Conservation (phyloP, 148 eudicot genomes). For the Camellia sinensis region DNA sequence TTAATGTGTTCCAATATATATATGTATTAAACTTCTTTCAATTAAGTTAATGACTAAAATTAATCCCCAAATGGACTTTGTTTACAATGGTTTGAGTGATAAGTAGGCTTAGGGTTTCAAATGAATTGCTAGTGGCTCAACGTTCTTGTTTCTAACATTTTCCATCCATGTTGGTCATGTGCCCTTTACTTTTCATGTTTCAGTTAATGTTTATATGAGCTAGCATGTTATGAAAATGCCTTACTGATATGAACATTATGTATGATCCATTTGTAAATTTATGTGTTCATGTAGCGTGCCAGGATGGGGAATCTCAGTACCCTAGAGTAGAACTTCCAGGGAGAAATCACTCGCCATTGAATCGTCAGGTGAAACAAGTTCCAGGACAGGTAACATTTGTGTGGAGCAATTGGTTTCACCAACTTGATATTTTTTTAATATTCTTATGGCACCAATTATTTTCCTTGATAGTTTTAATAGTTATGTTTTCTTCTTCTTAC, state of each 20-base stretch:
- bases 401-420: not conserved
- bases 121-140: not conserved
- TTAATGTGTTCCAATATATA: not conserved
- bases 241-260: not conserved
- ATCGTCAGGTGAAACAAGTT: constrained; percentile 48
- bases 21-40: not conserved
- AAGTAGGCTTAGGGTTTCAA: not conserved
- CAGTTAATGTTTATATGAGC: not conserved
- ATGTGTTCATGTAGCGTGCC: constrained; percentile 45
- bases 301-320: constrained; percentile 51
- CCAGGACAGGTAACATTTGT: not conserved
- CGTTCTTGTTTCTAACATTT: not conserved
- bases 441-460: not conserved
- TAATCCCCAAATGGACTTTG: not conserved
- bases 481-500: not conserved
- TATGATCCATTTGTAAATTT: not conserved
- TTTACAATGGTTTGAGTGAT: not conserved
- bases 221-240: not conserved
- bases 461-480: not conserved
- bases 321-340: constrained; percentile 78
- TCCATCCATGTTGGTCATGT: not conserved
- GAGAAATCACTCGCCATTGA: constrained; percentile 49
- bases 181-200: not conserved
- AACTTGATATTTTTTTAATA: not conserved
- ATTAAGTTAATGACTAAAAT: not conserved